A percentile compares a stretch with the other conserved stretches of the same genome.
These are phyloP conservation scores for Backusella mclennaniae DNA, from an alignment of 192 early-diverging fungal species.

Conservation along the genomic window DNA sequence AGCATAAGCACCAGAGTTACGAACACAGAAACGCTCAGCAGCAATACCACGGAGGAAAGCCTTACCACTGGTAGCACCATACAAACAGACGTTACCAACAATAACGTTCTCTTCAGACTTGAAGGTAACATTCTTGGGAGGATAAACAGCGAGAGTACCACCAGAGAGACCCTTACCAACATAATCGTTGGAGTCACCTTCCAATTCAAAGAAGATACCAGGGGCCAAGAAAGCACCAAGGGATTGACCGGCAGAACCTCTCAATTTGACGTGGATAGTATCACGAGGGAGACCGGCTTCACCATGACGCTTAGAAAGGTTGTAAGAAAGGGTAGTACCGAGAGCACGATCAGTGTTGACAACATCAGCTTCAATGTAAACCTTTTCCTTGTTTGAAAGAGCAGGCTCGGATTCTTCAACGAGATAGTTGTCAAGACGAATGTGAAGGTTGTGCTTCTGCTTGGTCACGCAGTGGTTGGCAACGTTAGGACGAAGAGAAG, in stretches of 20 bases:
- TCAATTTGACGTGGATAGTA: conserved; percentile 84
- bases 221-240: conserved; percentile 92
- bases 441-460: conserved; percentile 88
- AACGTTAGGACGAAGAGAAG: conserved; percentile 82
- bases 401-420: conserved; percentile 81
- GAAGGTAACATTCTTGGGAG: conserved; percentile 78
- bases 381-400: conserved; percentile 55
- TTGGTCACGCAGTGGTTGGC: conserved; percentile 78
- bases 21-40: conserved; percentile 96
- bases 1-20: conserved; percentile 96
- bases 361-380: conserved; percentile 62
- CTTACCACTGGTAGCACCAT: conserved; percentile 91
- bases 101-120: conserved; percentile 88
- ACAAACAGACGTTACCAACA: conserved; percentile 96
- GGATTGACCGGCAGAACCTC: conserved; percentile 94
- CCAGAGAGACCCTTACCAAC: conserved; percentile 98
- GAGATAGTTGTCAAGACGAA: conserved; percentile 84
- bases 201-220: conserved; percentile 88
- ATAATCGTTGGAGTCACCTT: conserved; percentile 99
- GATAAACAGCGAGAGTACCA: conserved; percentile 86
- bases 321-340: conserved; percentile 90
- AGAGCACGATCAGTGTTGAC: conserved; percentile 95
- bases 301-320: conserved; percentile 76
- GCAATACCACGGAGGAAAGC: conserved; percentile 93
- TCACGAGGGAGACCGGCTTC: conserved; percentile 82